Evolutionary conservation across 352 stramenopile species (phyloP).

Genomic region (Phytopythium boreale): DNA sequence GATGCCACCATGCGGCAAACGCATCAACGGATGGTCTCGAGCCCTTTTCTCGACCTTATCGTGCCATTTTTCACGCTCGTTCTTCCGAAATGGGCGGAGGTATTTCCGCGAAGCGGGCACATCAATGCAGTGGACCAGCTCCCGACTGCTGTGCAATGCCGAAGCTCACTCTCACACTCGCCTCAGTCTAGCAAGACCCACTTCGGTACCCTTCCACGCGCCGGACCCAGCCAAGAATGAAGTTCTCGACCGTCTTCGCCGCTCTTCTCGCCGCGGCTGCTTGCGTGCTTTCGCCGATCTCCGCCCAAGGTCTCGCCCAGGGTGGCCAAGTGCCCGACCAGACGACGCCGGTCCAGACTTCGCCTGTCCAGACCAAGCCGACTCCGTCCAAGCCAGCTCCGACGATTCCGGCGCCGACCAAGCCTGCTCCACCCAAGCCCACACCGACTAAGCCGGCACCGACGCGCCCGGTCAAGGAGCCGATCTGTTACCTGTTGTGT

Average conservation of each 20-base stretch:
- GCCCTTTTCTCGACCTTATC: too few species aligned
- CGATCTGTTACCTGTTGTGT: conserved; percentile 26
- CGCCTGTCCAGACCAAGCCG: background rate
- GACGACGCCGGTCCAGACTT: too few species aligned
- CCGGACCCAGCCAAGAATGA: conserved; percentile 14
- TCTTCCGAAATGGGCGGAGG: background rate
- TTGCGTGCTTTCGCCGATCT: conserved; percentile 5
- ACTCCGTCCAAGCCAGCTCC: background rate
- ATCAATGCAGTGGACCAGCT: too few species aligned
- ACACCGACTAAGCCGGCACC: background rate
- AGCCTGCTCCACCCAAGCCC: background rate
- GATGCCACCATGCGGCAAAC: background rate
- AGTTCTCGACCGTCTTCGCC: conserved; percentile 21
- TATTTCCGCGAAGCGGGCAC: background rate
- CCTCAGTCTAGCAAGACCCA: background rate
- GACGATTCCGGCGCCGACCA: background rate
- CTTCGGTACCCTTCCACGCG: background rate
- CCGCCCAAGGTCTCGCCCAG: conserved; percentile 5
- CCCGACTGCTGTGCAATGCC: background rate
- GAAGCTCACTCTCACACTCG: background rate
- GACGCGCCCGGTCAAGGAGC: conserved; percentile 10
- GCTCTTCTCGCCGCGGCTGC: conserved; percentile 12
- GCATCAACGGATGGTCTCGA: too few species aligned
- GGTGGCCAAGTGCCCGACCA: conserved; percentile 1
- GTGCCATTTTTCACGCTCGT: background rate